phyloP scores from a whole-genome alignment of 148 eudicot species.

The Euryodendron excelsum region DNA sequence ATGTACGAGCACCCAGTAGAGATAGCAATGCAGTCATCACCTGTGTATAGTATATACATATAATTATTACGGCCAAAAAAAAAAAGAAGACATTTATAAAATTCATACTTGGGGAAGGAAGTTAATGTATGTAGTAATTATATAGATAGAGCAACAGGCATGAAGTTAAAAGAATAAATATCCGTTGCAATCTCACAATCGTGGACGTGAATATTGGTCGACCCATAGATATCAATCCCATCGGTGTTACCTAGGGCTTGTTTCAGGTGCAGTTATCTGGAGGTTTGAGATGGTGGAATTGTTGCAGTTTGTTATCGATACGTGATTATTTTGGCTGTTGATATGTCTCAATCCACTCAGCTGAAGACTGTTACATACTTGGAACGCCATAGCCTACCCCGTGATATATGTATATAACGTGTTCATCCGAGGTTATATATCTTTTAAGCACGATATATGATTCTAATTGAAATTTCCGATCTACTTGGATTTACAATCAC shows the following conservation, averaged over 20 bases:
- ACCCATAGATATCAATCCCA: background rate
- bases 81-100: background rate
- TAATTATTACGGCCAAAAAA: background rate
- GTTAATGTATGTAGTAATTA: too few species aligned
- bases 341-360: background rate
- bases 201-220: background rate
- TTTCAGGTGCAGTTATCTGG: background rate
- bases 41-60: background rate
- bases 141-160: too few species aligned
- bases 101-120: background rate
- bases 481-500: too few species aligned
- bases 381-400: background rate
- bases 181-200: background rate
- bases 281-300: background rate
- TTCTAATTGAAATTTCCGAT: too few species aligned
- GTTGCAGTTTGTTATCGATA: background rate
- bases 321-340: background rate
- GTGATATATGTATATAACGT: too few species aligned
- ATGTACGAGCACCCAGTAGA: background rate
- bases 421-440: too few species aligned
- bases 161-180: background rate
- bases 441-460: too few species aligned
- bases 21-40: constrained; percentile 6
- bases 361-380: background rate
- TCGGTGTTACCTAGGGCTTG: background rate